Base-by-base conservation (phyloP, 2,329 filamentous ascomycete species). In the Fusarium annulatum region DNA sequence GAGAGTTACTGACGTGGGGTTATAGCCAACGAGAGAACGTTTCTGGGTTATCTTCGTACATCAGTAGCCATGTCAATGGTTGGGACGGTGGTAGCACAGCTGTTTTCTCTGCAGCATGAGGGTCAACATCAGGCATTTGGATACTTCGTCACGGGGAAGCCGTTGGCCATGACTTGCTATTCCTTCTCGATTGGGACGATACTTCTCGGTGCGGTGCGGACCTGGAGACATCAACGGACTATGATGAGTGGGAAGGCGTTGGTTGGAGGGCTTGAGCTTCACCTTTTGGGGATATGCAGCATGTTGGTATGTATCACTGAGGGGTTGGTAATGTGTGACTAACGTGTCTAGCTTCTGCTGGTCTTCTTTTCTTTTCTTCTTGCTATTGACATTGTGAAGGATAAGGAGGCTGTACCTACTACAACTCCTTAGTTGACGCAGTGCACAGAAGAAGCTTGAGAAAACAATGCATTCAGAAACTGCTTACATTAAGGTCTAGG, bases 11-110 rank as follows among this genome's bases (percentile, higher is more conserved):
- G 42, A 72, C 41, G 30, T 48, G 59, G 26, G 19, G 33, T 41
- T 34, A 14, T 42, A 94, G 92, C 93, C 42, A 87, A 94, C 61
- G 92, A 95, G 81, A 86, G 92, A 64, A 95, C 92, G 23, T 95
- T 92, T 78, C 88, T 95, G 23, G 91, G 88, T 36, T 94, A 94
- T 80, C 86, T 94, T 36, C 88, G 92, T 26, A 94, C 92, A 4
- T 93, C 91, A 1, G 82, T 93, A 42, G 86, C 88, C n/a, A 84
- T 94, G 43, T 90, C 91, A 19, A 91, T 93, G 82, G 83, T 90
- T 26, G 91, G 92, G 23, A 88, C 92, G 6, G 76, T 89, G 7
- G 86, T 92, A 34, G 89, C 91, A 0, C 92, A 94, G 77, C 86
- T 94, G 12, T 93, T 93, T 75, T 85, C 87, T 26, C 85, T 89